A percentile compares a stretch with the other conserved stretches of the same genome.
Conservation (phyloP, 2,329 filamentous ascomycete species). For the Aureobasidium sp. region DNA sequence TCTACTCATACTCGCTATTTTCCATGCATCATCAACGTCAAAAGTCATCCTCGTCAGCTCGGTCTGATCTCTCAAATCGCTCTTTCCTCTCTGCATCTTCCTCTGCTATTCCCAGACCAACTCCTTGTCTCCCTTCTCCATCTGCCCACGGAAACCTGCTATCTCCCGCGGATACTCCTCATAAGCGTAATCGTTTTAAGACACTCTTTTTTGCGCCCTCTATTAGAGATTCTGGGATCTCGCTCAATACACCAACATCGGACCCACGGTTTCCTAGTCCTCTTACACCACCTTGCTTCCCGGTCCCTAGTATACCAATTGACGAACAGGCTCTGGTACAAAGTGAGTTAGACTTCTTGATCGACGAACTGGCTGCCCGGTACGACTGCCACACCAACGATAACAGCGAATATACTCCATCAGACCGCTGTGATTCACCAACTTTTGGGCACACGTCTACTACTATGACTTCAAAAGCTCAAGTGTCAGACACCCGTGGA, state of each 20-base stretch:
- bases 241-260: neutral
- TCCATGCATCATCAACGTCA: conserved; percentile 9
- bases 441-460: neutral
- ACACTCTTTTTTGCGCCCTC: conserved; percentile 1
- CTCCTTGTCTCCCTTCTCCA: neutral
- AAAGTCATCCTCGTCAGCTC: neutral
- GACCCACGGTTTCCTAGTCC: neutral
- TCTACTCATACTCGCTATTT: neutral
- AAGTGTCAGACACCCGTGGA: too few relatives aligned
- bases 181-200: conserved; percentile 5
- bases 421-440: conserved; percentile 7
- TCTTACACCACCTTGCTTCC: neutral
- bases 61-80: neutral
- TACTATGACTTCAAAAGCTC: neutral
- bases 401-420: neutral
- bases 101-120: neutral
- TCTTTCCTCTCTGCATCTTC: neutral
- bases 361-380: neutral
- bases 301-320: neutral
- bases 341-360: neutral
- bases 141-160: neutral
- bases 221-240: conserved; percentile 8
- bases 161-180: neutral
- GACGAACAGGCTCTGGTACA: neutral
- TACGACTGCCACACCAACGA: neutral